phyloP scores from a whole-genome alignment of 139 green algal genomes.

The Picochlorum sp. region DNA sequence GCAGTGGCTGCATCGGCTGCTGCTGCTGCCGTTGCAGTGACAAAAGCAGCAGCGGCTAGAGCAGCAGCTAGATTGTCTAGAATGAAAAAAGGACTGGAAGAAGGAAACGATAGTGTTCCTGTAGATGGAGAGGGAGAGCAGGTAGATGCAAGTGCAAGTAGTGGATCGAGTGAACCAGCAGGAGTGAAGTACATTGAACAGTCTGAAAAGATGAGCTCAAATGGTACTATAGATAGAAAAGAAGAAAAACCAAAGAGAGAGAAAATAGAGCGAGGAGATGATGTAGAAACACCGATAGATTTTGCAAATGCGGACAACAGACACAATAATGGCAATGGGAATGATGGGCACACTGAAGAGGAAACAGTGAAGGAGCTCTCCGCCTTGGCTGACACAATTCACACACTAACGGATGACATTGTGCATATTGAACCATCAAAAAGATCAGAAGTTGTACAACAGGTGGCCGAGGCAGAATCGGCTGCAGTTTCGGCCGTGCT shows the following conservation, averaged over 20 bases:
- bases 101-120: not conserved
- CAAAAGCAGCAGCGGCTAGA: slow-evolving; percentile 68
- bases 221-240: not conserved
- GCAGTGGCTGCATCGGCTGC: slow-evolving; percentile 74
- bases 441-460: slow-evolving; percentile 1
- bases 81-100: not conserved
- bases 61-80: slow-evolving; percentile 37
- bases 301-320: not conserved
- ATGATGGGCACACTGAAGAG: not conserved
- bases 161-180: too few relatives aligned
- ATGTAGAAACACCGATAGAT: too few relatives aligned
- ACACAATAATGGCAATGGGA: not conserved
- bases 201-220: not conserved
- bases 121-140: not conserved
- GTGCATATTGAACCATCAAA: not conserved
- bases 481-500: slow-evolving; percentile 1
- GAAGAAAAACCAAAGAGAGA: not conserved
- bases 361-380: not conserved
- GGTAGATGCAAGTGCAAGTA: too few relatives aligned
- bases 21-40: slow-evolving; percentile 70
- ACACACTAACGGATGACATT: slow-evolving; percentile 13
- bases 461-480: slow-evolving; percentile 4
- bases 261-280: not conserved
- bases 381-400: slow-evolving; percentile 13
- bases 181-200: too few relatives aligned